These are phyloP conservation scores for Zymoseptoria brevis DNA, from an alignment of 2,329 filamentous ascomycete species.

Conservation along the genomic window DNA sequence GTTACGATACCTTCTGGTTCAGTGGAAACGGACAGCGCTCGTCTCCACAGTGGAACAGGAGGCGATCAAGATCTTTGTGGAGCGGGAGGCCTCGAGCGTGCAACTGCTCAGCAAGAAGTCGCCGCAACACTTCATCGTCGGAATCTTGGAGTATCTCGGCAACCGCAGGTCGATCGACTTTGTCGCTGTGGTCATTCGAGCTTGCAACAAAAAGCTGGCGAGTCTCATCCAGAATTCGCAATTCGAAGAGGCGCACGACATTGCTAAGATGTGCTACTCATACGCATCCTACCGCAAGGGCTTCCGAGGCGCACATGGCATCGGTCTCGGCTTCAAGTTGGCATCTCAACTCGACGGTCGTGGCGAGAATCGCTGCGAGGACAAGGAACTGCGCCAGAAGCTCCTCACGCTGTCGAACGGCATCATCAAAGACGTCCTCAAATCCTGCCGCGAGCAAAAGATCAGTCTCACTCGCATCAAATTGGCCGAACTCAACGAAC, in stretches of 20 bases:
- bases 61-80: conserved; percentile 29
- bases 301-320: conserved; percentile 34
- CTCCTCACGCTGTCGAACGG: conserved; percentile 33
- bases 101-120: conserved; percentile 28
- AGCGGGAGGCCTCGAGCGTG: conserved; percentile 23
- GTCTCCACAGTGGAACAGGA: conserved; percentile 28
- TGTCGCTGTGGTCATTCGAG: conserved; percentile 32
- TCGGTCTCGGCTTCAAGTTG: conserved; percentile 40
- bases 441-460: conserved; percentile 35
- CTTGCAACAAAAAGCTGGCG: conserved; percentile 31
- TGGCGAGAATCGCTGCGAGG: conserved; percentile 29
- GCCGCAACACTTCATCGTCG: conserved; percentile 32
- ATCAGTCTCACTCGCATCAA: conserved; percentile 40
- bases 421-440: conserved; percentile 37
- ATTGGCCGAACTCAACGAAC: conserved; percentile 39
- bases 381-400: conserved; percentile 29
- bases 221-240: conserved; percentile 34
- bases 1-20: conserved; percentile 32
- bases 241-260: conserved; percentile 36
- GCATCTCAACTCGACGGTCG: conserved; percentile 40
- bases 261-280: conserved; percentile 37
- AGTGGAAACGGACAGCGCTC: conserved; percentile 30
- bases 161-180: conserved; percentile 34
- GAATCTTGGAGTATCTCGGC: conserved; percentile 35
- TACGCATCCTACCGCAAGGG: conserved; percentile 38